Evolutionary conservation across 139 green algal species (phyloP).

Genomic region (Coelastrella sp.): DNA sequence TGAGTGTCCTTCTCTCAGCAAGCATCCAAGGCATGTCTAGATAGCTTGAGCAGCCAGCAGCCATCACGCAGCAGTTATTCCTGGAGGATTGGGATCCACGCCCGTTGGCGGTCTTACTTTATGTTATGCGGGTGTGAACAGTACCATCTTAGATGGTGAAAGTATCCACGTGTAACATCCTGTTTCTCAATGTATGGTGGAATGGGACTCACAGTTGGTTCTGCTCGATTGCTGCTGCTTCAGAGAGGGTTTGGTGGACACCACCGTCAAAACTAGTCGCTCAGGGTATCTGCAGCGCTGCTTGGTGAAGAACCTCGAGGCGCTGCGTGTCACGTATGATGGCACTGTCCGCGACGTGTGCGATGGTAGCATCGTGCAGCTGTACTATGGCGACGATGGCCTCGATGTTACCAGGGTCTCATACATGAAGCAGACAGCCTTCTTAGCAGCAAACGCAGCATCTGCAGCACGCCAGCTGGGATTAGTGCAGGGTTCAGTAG

Average conservation of each 20-base stretch:
- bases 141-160: too few relatives aligned
- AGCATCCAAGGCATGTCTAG: too few relatives aligned
- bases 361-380: slow-evolving; percentile 75
- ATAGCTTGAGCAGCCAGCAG: too few relatives aligned
- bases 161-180: too few relatives aligned
- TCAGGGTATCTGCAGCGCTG: slow-evolving; percentile 89
- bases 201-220: too few relatives aligned
- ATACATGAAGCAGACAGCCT: slow-evolving; percentile 87
- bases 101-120: too few relatives aligned
- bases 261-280: slow-evolving; percentile 96
- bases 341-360: slow-evolving; percentile 90
- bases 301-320: slow-evolving; percentile 96
- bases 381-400: slow-evolving; percentile 96
- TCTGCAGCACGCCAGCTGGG: slow-evolving; percentile 47
- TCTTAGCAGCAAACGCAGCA: slow-evolving; percentile 84
- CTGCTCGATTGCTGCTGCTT: neutral
- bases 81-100: too few relatives aligned
- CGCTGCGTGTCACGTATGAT: slow-evolving; percentile 90
- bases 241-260: slow-evolving; percentile 97
- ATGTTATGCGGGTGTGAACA: too few relatives aligned
- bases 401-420: slow-evolving; percentile 82
- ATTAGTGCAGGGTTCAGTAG: slow-evolving; percentile 22
- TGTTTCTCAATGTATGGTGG: too few relatives aligned
- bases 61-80: too few relatives aligned
- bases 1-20: too few relatives aligned